Conservation (phyloP, 345 rosid species). For the Fremontodendron californicum region DNA sequence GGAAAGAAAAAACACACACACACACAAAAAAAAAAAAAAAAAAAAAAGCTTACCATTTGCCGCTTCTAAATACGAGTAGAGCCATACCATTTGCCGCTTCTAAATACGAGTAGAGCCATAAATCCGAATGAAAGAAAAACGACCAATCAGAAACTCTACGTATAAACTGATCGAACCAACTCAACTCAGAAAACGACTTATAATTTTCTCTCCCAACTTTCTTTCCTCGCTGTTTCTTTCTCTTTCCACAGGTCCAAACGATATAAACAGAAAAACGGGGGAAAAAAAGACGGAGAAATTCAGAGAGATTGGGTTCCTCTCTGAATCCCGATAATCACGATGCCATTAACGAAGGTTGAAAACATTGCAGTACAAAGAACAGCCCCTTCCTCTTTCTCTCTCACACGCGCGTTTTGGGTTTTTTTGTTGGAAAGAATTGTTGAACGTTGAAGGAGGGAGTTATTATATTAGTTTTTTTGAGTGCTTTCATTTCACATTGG, state of each 20-base stretch:
- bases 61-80: slow-evolving; percentile 23
- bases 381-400: not conserved
- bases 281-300: slow-evolving; percentile 19
- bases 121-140: not conserved
- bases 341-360: slow-evolving; percentile 45
- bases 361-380: slow-evolving; percentile 36
- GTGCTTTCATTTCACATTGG: slow-evolving; percentile 23
- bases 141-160: slow-evolving; percentile 5
- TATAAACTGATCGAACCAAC: slow-evolving; percentile 22
- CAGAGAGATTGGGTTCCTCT: slow-evolving; percentile 54
- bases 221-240: slow-evolving; percentile 11
- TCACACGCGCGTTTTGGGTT: not conserved
- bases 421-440: not conserved
- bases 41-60: slow-evolving; percentile 31
- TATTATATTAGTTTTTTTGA: not conserved
- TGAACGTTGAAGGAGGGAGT: not conserved
- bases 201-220: not conserved
- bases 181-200: slow-evolving; percentile 19
- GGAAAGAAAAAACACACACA: no score
- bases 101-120: slow-evolving; percentile 26
- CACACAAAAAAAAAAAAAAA: no score
- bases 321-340: slow-evolving; percentile 49
- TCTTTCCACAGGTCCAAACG: slow-evolving; percentile 17
- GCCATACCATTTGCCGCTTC: slow-evolving; percentile 35
- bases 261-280: not conserved